Percentiles rank a stretch among this genome's conserved stretches.
phyloP scores from a whole-genome alignment of 208 protist species.

The Entamoeba histolytica region DNA sequence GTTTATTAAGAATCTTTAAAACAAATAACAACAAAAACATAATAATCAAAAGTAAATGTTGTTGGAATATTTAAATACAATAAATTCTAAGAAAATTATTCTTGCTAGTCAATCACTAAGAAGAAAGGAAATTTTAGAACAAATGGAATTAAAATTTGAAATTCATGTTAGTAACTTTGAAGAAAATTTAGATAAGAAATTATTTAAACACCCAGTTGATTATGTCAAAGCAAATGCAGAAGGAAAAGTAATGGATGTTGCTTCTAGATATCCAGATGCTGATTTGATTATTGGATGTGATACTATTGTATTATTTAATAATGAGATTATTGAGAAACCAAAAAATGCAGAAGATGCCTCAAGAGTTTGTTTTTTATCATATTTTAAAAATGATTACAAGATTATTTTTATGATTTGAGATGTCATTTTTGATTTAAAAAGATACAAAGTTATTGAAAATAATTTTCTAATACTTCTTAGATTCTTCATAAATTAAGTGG shows the following conservation, averaged over 20 bases:
- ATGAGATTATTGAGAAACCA: not conserved
- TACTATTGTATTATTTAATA: not conserved
- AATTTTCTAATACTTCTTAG: not conserved
- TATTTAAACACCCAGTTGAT: not conserved
- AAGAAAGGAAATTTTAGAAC: not conserved
- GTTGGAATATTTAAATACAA: not conserved
- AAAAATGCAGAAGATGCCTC: not conserved
- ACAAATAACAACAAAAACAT: too few species aligned
- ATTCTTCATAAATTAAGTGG: not conserved
- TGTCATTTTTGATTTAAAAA: too few species aligned
- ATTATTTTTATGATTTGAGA: not conserved
- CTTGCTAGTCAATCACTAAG: not conserved
- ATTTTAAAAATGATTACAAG: not conserved
- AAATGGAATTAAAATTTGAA: not conserved
- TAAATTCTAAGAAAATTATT: not conserved
- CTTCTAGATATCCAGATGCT: not conserved
- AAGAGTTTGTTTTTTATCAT: not conserved
- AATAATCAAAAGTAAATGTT: not conserved
- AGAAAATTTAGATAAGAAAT: not conserved
- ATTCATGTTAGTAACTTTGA: not conserved
- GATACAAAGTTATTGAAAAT: not conserved
- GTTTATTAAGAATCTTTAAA: too few species aligned
- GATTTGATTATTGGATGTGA: not conserved
- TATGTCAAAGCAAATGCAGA: not conserved
- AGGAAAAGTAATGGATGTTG: not conserved